A percentile compares a stretch with the other conserved stretches of the same genome.
phyloP scores from a whole-genome alignment of 2,329 filamentous ascomycete genomes.

The Arthrobotrys pseudoclavata region DNA sequence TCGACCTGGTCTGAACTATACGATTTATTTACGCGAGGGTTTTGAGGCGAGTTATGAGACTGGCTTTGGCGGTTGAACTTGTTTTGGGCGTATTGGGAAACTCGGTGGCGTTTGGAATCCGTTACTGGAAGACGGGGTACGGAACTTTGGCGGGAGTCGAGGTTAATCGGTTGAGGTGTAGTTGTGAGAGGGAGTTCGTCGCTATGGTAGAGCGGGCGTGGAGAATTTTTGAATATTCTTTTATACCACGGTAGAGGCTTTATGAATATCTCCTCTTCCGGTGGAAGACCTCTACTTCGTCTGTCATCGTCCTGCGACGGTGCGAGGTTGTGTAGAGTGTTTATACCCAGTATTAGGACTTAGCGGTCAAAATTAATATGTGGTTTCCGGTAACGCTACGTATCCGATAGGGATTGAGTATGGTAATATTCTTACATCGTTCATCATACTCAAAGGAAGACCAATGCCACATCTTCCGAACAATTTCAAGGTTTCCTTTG shows the following conservation, averaged over 20 bases:
- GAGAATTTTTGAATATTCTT: slow-evolving; percentile 18
- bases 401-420: neutral
- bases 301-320: slow-evolving; percentile 14
- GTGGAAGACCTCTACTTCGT: neutral
- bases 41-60: slow-evolving; percentile 6
- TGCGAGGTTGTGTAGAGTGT: slow-evolving; percentile 49
- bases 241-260: slow-evolving; percentile 31
- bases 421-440: slow-evolving; percentile 31
- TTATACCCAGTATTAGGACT: slow-evolving; percentile 50
- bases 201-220: neutral
- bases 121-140: slow-evolving; percentile 42
- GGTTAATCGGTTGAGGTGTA: slow-evolving; percentile 3
- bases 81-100: slow-evolving; percentile 53
- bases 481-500: slow-evolving; percentile 54
- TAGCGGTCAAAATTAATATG: neutral
- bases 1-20: slow-evolving; percentile 43
- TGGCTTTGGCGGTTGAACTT: slow-evolving; percentile 47
- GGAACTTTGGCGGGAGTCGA: slow-evolving; percentile 36
- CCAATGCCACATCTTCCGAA: slow-evolving; percentile 59
- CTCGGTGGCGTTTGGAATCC: slow-evolving; percentile 51
- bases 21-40: slow-evolving; percentile 43
- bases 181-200: slow-evolving; percentile 41
- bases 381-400: neutral
- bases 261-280: slow-evolving; percentile 9
- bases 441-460: slow-evolving; percentile 57